Evolutionary conservation across 331 rosid genomes (phyloP).

Genomic region (Rhamnella rubrinervis): DNA sequence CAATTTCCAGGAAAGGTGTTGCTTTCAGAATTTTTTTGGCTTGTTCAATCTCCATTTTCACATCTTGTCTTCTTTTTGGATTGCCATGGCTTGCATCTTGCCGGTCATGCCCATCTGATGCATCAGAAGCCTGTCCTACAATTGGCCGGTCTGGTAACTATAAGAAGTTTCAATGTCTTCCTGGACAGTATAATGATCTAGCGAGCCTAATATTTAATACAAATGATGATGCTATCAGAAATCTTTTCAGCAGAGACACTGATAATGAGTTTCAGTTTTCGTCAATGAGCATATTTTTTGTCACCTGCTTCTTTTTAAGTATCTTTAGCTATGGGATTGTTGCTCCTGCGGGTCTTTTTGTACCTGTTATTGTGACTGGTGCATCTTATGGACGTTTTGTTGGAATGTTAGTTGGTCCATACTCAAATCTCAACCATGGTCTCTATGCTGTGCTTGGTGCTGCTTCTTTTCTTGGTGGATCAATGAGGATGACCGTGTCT

Average conservation of each 20-base stretch:
- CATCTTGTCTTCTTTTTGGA: slow-evolving; percentile 92
- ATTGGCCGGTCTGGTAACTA: slow-evolving; percentile 97
- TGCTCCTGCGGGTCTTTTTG: slow-evolving; percentile 88
- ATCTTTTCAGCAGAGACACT: slow-evolving; percentile 78
- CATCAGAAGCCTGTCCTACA: slow-evolving; percentile 86
- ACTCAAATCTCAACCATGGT: slow-evolving; percentile 71
- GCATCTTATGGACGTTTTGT: slow-evolving; percentile 89
- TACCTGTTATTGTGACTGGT: slow-evolving; percentile 93
- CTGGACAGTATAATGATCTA: slow-evolving; percentile 81
- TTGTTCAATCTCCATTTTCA: slow-evolving; percentile 66
- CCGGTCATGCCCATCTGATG: slow-evolving; percentile 68
- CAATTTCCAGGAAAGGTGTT: slow-evolving; percentile 67
- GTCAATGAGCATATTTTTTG: slow-evolving; percentile 60
- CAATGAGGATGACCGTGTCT: slow-evolving; percentile 95
- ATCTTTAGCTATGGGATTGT: slow-evolving; percentile 84
- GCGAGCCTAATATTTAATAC: slow-evolving; percentile 99
- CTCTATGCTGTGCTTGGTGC: slow-evolving; percentile 93
- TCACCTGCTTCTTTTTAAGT: slow-evolving; percentile 68
- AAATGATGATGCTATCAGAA: slow-evolving; percentile 87
- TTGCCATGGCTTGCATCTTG: slow-evolving; percentile 84
- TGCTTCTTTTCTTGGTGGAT: slow-evolving; percentile 89
- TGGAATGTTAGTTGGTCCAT: slow-evolving; percentile 68
- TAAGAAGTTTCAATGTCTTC: slow-evolving; percentile 90
- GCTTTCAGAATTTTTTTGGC: slow-evolving; percentile 65
- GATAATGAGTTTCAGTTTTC: slow-evolving; percentile 58